Evolutionary conservation across 2,329 filamentous ascomycete genomes (phyloP).

Genomic region (Didymella pinodella): DNA sequence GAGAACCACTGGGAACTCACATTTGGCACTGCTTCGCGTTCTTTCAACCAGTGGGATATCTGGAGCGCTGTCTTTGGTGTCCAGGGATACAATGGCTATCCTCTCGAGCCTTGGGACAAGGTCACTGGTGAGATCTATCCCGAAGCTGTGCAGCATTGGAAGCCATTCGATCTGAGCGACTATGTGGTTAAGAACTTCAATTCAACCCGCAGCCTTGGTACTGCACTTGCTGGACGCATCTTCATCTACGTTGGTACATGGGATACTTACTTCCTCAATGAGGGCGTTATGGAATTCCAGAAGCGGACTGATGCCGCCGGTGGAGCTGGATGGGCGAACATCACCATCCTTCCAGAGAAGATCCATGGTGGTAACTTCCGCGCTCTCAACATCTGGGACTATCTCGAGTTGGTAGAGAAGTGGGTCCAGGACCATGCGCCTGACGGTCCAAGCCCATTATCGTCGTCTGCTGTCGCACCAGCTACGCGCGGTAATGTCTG

Average conservation of each 20-base stretch:
- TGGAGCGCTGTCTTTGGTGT: slow-evolving; percentile 52
- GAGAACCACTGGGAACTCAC: slow-evolving; percentile 53
- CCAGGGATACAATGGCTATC: slow-evolving; percentile 50
- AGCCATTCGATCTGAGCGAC: slow-evolving; percentile 46
- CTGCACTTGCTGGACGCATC: slow-evolving; percentile 42
- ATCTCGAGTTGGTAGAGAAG: slow-evolving; percentile 42
- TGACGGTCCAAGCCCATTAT: slow-evolving; percentile 40
- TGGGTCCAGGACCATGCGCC: slow-evolving; percentile 48
- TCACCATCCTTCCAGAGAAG: slow-evolving; percentile 44
- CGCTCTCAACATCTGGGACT: slow-evolving; percentile 42
- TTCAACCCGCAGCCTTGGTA: slow-evolving; percentile 43
- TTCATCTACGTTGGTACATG: slow-evolving; percentile 48
- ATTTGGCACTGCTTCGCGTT: slow-evolving; percentile 47
- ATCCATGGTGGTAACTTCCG: slow-evolving; percentile 49
- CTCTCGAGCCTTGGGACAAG: slow-evolving; percentile 52
- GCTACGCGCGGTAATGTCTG: slow-evolving; percentile 45
- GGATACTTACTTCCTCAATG: slow-evolving; percentile 51
- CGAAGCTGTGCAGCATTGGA: slow-evolving; percentile 50
- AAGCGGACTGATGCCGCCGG: slow-evolving; percentile 43
- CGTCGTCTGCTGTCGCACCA: slow-evolving; percentile 25
- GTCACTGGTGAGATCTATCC: slow-evolving; percentile 51
- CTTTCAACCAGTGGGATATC: slow-evolving; percentile 49
- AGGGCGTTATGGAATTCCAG: slow-evolving; percentile 49
- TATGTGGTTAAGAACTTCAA: slow-evolving; percentile 48
- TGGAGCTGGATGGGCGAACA: slow-evolving; percentile 49